phyloP scores from a whole-genome alignment of 164 flowering plant species.

The Kingdonia uniflora region DNA sequence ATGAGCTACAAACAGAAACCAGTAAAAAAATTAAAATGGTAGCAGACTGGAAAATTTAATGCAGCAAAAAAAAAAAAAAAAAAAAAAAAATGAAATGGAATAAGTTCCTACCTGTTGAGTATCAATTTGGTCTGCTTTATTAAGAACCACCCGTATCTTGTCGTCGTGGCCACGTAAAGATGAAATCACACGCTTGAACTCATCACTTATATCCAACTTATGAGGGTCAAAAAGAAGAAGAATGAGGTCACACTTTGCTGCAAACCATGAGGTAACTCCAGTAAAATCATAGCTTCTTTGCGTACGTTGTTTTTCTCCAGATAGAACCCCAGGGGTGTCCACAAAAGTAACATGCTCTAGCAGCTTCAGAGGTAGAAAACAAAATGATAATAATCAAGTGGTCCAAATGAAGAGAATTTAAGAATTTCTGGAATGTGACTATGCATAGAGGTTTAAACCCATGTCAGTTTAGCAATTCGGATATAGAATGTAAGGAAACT shows the following conservation, averaged over 20 bases:
- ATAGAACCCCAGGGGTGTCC: slow-evolving; percentile 94
- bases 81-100: background rate
- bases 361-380: slow-evolving; percentile 37
- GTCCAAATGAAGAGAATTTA: too few species aligned
- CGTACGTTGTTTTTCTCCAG: slow-evolving; percentile 96
- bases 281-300: slow-evolving; percentile 96
- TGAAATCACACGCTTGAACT: slow-evolving; percentile 89
- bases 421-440: too few species aligned
- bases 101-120: slow-evolving; percentile 70
- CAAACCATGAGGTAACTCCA: slow-evolving; percentile 98
- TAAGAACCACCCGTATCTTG: slow-evolving; percentile 92
- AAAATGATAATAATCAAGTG: background rate
- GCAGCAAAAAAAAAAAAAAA: background rate
- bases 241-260: slow-evolving; percentile 89
- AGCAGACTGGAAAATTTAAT: too few species aligned
- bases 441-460: too few species aligned
- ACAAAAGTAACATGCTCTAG: slow-evolving; percentile 91
- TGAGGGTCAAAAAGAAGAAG: slow-evolving; percentile 93
- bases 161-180: slow-evolving; percentile 96
- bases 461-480: too few species aligned
- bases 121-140: slow-evolving; percentile 98
- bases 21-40: background rate
- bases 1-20: slow-evolving; percentile 27
- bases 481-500: too few species aligned
- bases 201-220: slow-evolving; percentile 94